These are phyloP conservation scores for Tolypocladium album DNA, from an alignment of 2,329 filamentous ascomycete species.

Conservation along the genomic window DNA sequence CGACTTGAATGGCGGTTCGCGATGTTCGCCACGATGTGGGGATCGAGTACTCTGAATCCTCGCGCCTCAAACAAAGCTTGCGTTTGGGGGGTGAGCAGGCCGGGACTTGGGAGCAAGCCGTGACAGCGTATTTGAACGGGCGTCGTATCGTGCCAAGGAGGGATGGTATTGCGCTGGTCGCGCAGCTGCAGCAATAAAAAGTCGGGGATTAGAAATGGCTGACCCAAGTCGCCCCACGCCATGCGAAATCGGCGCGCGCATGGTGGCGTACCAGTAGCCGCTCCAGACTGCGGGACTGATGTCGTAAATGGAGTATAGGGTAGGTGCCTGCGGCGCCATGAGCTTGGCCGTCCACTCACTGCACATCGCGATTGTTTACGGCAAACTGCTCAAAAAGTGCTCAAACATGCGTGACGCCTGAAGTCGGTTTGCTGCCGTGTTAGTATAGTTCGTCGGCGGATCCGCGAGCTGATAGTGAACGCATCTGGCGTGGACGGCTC, in stretches of 20 bases:
- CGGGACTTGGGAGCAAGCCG: neutral
- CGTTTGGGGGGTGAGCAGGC: neutral
- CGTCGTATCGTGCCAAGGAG: neutral
- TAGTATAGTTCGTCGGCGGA: neutral
- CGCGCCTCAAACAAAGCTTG: neutral
- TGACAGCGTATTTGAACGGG: neutral
- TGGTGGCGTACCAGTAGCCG: neutral
- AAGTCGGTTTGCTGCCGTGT: neutral
- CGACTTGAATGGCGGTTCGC: neutral
- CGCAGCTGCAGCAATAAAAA: conserved; percentile 16
- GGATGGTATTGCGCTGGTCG: neutral
- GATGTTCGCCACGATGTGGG: neutral
- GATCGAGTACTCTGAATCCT: neutral
- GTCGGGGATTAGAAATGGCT: conserved; percentile 21
- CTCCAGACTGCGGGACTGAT: too few relatives aligned
- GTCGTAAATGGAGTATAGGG: neutral
- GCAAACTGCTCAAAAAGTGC: neutral
- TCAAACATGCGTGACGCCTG: neutral
- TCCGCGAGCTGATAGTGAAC: neutral
- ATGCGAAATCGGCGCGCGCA: conserved; percentile 5
- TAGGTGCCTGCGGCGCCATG: neutral
- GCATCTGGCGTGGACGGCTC: too few relatives aligned
- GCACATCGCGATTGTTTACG: too few relatives aligned
- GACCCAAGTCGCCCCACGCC: neutral
- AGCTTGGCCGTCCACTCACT: neutral